phyloP scores from a whole-genome alignment of 495 filamentous ascomycete species.

The Penicillium paxilli region DNA sequence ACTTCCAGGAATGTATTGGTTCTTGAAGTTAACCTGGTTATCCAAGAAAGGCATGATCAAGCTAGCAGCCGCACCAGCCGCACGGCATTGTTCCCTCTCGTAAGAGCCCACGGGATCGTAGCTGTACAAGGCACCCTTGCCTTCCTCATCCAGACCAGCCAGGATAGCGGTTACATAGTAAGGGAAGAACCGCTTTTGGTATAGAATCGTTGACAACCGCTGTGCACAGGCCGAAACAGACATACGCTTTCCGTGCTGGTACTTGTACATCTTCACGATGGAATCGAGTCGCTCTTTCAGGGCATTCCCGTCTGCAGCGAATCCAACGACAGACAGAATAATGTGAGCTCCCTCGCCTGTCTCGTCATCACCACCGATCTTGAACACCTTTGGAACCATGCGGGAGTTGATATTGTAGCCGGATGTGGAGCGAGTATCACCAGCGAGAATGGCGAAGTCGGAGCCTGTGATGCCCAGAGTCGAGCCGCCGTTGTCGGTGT shows the following conservation, averaged over 20 bases:
- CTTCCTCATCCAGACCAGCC: conserved; percentile 91
- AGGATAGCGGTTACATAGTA: conserved; percentile 95
- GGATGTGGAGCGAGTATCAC: conserved; percentile 89
- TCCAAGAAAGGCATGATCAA: conserved; percentile 99
- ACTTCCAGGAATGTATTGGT: conserved; percentile 91
- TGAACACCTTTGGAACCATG: conserved; percentile 91
- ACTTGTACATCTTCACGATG: conserved; percentile 95
- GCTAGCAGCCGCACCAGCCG: conserved; percentile 91
- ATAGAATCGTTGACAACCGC: conserved; percentile 88
- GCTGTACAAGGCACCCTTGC: conserved; percentile 90
- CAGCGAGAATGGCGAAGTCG: conserved; percentile 92
- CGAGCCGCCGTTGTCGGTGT: conserved; percentile 96
- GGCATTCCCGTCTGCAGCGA: conserved; percentile 88
- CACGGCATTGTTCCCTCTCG: conserved; percentile 92
- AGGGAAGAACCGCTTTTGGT: conserved; percentile 96
- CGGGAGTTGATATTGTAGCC: conserved; percentile 99
- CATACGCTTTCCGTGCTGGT: conserved; percentile 93
- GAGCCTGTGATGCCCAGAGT: conserved; percentile 92
- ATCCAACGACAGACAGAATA: conserved; percentile 90
- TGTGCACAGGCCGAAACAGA: conserved; percentile 90
- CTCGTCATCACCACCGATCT: conserved; percentile 86
- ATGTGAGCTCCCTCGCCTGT: conserved; percentile 81
- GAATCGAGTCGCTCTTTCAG: conserved; percentile 87
- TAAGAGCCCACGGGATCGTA: conserved; percentile 98
- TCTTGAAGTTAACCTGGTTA: conserved; percentile 99